Base-by-base conservation (phyloP, 1,284 basidiomycete species). In the Ceratorhiza oryzae-sativae region DNA sequence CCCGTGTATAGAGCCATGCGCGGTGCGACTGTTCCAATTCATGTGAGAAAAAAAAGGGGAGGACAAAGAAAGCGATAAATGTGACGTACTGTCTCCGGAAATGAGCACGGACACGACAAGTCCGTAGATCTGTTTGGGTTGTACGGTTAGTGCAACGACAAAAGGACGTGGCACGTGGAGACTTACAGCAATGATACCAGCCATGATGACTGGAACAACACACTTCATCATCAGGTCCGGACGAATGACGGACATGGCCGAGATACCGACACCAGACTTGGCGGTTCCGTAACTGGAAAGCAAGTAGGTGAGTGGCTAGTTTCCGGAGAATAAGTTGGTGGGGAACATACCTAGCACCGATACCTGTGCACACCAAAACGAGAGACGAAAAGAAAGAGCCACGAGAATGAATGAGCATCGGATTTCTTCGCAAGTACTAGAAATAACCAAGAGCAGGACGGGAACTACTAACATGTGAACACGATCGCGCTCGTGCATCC, bases 261-360 rank as follows among this genome's bases (percentile, higher is more conserved):
- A 94, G 80, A 99, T 98, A 81, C 97, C 97, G 78, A 99, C 96
- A 80, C 97, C 97, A 78, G 97, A 97, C 86, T 99, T 98, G 79
- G 97, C 94, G 42, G 97, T 98, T 76, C 97, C 97, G 85, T 87
- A 87, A 70, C 84, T 84, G 65, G 78, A 81, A 48, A 81, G 23
- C 41, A 42, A 39, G 55, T 41, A 70, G 3, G 51, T 56, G 27
- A 55, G 46, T 65, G 56, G 20, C 56, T 45, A 34, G 32, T n/a
- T 6, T 13, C 62, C 20, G 45, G 20, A 23, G 39, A 51, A 34
- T 41, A 41, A 18, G 39, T 20, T 60, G 58, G 27, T 20, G 48
- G 71, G 55, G 51, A 59, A 80, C 85, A 75, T 77, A 89, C 88
- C 88, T 90, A 76, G 89, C 88, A 81, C 88, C 88, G 79, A 90